Conservation (phyloP, 1,139 yeast species). For the Oligophagozyma castellii region DNA sequence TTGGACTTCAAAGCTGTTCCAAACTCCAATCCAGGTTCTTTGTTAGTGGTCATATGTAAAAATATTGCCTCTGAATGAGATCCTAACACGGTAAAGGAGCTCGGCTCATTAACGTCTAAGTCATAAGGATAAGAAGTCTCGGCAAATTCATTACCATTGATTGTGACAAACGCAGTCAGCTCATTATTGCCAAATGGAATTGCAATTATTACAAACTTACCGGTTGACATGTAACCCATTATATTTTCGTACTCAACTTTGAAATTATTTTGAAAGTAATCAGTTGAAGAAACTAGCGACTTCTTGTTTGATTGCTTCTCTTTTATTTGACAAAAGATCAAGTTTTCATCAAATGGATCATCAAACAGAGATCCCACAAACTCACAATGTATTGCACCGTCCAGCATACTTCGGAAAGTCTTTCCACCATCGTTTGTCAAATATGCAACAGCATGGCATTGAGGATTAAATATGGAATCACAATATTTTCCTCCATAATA, state of each 20-base stretch:
- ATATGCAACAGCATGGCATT: conserved; percentile 46
- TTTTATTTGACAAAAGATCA: conserved; percentile 47
- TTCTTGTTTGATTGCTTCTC: conserved; percentile 21
- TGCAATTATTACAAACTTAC: conserved; percentile 64
- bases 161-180: conserved; percentile 61
- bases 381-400: conserved; percentile 46
- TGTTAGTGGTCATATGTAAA: conserved; percentile 65
- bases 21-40: conserved; percentile 39
- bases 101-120: conserved; percentile 39
- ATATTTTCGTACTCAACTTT: conserved; percentile 34
- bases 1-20: conserved; percentile 86
- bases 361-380: conserved; percentile 45
- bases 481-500: conserved; percentile 58
- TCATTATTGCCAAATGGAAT: conserved; percentile 28
- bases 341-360: conserved; percentile 30
- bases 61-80: conserved; percentile 64
- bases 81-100: conserved; percentile 77
- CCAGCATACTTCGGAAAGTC: conserved; percentile 39
- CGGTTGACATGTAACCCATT: conserved; percentile 52
- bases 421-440: conserved; percentile 53
- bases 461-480: conserved; percentile 27
- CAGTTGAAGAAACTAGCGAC: conserved; percentile 36
- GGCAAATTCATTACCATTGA: conserved; percentile 72
- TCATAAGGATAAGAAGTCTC: conserved; percentile 69
- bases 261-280: conserved; percentile 34